Evolutionary conservation across 495 filamentous ascomycete species (phyloP).

Genomic region (Neurospora tetraspora): DNA sequence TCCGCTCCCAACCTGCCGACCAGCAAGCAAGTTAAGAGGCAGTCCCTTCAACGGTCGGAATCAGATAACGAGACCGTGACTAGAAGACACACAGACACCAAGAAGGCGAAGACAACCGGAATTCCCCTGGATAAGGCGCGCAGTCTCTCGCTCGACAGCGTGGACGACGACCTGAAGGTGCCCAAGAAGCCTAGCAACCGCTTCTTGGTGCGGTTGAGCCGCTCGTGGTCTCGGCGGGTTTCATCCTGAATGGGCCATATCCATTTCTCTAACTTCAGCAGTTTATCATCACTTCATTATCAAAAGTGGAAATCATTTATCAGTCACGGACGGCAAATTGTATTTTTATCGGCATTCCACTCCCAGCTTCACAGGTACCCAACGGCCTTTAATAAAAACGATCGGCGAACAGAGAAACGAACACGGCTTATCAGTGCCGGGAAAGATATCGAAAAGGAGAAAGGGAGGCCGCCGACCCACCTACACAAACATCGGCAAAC

Average conservation of each 20-base stretch:
- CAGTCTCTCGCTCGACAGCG: conserved; percentile 12
- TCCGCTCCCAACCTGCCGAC: neutral
- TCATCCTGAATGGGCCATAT: neutral
- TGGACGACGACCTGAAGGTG: conserved; percentile 12
- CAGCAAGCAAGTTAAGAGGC: neutral
- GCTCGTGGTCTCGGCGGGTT: conserved; percentile 15
- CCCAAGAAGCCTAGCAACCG: conserved; percentile 6
- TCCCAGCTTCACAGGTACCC: neutral
- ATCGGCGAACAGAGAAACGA: neutral
- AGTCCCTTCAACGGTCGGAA: neutral
- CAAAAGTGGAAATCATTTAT: neutral
- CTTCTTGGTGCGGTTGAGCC: conserved; percentile 10
- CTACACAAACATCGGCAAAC: neutral
- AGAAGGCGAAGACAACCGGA: neutral
- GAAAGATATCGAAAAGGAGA: neutral
- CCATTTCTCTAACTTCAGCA: neutral
- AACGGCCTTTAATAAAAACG: neutral
- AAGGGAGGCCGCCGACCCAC: neutral
- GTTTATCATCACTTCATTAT: neutral
- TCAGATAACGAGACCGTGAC: neutral
- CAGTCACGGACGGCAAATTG: neutral
- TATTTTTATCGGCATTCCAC: neutral
- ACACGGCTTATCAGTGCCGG: neutral
- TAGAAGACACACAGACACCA: neutral
- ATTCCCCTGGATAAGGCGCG: conserved; percentile 4